Conservation (phyloP, 2,329 filamentous ascomycete species). For the Arthroderma uncinatum region DNA sequence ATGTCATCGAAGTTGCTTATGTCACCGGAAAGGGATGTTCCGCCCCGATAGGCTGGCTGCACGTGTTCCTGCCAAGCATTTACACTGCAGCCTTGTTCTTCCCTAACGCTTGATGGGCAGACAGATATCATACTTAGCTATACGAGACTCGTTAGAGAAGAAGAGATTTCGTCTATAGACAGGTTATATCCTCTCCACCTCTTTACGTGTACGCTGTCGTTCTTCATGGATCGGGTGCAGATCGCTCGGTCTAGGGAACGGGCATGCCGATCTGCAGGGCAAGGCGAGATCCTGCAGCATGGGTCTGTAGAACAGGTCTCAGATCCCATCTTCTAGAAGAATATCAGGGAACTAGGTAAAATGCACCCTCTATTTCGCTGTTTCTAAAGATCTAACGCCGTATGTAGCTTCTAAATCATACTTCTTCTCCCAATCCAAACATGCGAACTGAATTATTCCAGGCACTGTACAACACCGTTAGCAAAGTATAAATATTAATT, state of each 20-base stretch:
- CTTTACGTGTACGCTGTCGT: not conserved
- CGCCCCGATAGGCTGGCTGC: not conserved
- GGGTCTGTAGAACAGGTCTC: not conserved
- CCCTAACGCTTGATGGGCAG: no score
- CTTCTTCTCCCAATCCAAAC: constrained; percentile 55
- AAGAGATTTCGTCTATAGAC: no score
- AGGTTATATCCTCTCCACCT: not conserved
- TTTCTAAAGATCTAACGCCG: not conserved
- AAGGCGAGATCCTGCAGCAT: not conserved
- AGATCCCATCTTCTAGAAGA: no score
- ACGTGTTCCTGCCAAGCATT: constrained; percentile 4
- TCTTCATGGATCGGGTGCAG: constrained; percentile 3
- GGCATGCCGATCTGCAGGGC: not conserved
- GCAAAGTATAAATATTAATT: constrained; percentile 12
- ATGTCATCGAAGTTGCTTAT: not conserved
- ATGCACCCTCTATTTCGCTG: not conserved
- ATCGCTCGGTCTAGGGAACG: not conserved
- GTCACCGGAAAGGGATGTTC: not conserved
- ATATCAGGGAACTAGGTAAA: not conserved
- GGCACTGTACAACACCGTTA: constrained; percentile 37
- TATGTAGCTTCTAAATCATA: not conserved
- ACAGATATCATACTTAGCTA: no score
- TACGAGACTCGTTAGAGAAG: no score
- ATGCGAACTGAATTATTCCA: constrained; percentile 73
- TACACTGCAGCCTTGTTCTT: not conserved